Evolutionary conservation across 768 basidiomycete species (phyloP).

Genomic region (Agrocybe pediades): DNA sequence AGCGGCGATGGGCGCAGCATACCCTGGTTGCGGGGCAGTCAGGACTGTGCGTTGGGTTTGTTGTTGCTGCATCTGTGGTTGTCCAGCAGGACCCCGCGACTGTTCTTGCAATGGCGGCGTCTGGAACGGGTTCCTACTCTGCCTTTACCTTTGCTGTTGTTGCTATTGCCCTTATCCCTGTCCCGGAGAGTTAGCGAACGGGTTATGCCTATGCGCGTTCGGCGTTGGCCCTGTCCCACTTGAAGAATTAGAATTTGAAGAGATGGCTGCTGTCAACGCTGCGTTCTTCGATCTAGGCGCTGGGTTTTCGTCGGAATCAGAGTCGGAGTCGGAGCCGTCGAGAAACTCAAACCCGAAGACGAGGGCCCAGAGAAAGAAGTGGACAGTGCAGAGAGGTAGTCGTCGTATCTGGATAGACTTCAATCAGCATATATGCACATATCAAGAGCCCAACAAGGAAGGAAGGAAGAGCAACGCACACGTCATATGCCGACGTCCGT

Average conservation of each 20-base stretch:
- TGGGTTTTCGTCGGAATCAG: conserved; percentile 25
- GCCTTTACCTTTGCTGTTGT: conserved; percentile 7
- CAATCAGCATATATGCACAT: neutral
- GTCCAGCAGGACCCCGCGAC: too few species aligned
- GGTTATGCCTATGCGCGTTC: neutral
- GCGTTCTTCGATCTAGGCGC: conserved; percentile 22
- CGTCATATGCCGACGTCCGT: conserved; percentile 63
- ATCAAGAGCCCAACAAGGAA: neutral
- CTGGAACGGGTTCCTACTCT: neutral
- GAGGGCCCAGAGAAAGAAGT: neutral
- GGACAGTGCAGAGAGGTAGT: too few species aligned
- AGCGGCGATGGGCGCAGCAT: conserved; percentile 68
- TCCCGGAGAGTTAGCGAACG: conserved; percentile 1
- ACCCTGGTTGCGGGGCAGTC: conserved; percentile 73
- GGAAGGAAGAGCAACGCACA: conserved; percentile 48
- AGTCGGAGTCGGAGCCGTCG: conserved; percentile 42
- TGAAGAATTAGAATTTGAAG: too few species aligned
- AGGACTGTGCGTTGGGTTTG: conserved; percentile 39
- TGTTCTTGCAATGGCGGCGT: neutral
- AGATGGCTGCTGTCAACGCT: conserved; percentile 20
- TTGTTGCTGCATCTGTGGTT: neutral
- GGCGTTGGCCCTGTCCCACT: too few species aligned
- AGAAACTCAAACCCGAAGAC: conserved; percentile 30
- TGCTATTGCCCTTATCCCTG: conserved; percentile 8
- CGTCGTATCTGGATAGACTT: conserved; percentile 55